Evolutionary conservation across 352 stramenopile genomes (phyloP), one percentile per base, ranked within the genome.

Genomic region (Globisporangium viniferum): DNA sequence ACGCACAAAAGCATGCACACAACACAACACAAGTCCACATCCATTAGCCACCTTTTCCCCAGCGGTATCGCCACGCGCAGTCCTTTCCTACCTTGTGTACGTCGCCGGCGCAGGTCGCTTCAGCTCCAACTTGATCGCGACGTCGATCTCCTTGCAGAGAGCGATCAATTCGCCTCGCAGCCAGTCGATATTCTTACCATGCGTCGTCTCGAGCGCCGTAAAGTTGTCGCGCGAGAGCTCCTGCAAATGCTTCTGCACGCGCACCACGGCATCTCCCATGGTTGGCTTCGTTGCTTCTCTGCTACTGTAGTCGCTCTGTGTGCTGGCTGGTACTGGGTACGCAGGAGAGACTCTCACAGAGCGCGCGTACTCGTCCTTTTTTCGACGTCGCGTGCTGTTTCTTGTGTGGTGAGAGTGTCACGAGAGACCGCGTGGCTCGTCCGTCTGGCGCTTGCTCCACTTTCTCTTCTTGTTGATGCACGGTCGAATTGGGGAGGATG

Each of bases 261-360:
- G 81, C 66, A 83, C 73, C 69, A 91, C 82, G 63, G 81, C 82
- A 67, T 93, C 85, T 41, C 82, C 74, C 82, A 93, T 91, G 46
- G 49, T 31, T 44, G 53, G 44, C 20, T 56, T 57, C 39, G 27
- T 51, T 22, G 31, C 33, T 56, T 24, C 15, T 46, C n/a, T 44
- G 31, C 31, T 54, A 35, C 5, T 7, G 35, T 33, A 39, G 24
- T 55, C 41, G 24, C 59, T 51, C 44, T 22, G 18, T 51, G 44
- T 22, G 41, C 59, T 56, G 24, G 41, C 27, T 56, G 27, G 14
- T 36, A 51, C 2, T 82, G 76, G 68, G 7, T 78, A 51, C 18
- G 51, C 62, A 22, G 18, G 18, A 36, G 20, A 35, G 27, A 59
- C 18, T 27, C 54, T 22, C 54, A 20, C 29, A 44, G 15, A 14